Base-by-base conservation (phyloP, 2,329 filamentous ascomycete genomes). In the Ilyonectria sp. region DNA sequence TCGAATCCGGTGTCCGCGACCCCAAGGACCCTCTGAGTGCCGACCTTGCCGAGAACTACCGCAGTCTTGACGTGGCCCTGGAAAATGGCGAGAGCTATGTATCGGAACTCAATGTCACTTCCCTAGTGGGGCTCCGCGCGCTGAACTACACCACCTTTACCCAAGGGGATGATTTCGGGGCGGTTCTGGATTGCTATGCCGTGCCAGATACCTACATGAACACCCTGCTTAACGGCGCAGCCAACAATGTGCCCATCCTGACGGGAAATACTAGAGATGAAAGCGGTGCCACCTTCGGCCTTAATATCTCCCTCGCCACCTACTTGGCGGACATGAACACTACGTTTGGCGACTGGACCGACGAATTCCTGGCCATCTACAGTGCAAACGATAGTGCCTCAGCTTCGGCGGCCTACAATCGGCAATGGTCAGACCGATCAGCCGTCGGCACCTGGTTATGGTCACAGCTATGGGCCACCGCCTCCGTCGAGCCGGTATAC, bases 181-280 rank as follows among this genome's bases (percentile, higher is more conserved):
- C 23, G 40, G 53, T 55, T 43, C 15, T 68, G 6, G 65, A 68
- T 35, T 31, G 35, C 47, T 63, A 68, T 49, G 46, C 29, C 11
- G 15, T 68, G 37, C 65, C 65, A 5, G 31, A 23, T 11, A 68
- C 54, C 17, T 68, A 68, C 35, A 44, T 44, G 11, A 21, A 58
- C 7, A 23, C 33, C 13, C 50, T 68, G 4, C 17, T 33, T 5
- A 19, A 31, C 4, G 65, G 65, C 9, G 55, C 46, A 15, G 56
- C 65, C 7, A 44, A 68, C 15, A 60, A 68, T 13, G 65, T 68
- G 3, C 65, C 65, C 10, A 6, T 68, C 9, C 49, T 68, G 2
- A 68, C 65, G 4, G 65, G 65, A 1, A 68, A 64, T n/a, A 61
- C 60, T 1, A 60, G 33, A 37, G 65, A 68, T 31, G 65, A 68